Percentiles rank a stretch among this genome's conserved stretches.
Conservation (phyloP, 2,329 filamentous ascomycete genomes). For the Fusarium nelsonii region DNA sequence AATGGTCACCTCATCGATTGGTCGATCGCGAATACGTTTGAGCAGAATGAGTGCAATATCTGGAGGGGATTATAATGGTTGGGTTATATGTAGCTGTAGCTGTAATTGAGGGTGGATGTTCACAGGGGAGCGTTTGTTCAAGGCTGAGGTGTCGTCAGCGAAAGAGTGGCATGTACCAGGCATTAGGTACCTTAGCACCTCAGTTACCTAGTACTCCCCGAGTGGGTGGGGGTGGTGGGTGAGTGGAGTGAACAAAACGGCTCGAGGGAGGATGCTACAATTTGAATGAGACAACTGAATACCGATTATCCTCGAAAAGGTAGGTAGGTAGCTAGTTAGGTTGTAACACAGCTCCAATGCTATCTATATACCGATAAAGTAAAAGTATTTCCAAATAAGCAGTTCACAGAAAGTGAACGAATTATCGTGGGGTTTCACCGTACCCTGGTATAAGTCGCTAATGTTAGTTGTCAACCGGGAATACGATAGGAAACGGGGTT, state of each 20-base stretch:
- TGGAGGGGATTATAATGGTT: neutral
- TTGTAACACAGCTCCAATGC: neutral
- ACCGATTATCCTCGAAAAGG: neutral
- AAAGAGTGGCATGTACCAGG: conserved; percentile 26
- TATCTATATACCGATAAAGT: too few relatives aligned
- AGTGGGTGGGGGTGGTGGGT: conserved; percentile 21
- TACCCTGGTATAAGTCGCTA: neutral
- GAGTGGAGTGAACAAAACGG: conserved; percentile 16
- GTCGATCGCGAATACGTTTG: conserved; percentile 11
- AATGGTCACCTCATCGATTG: conserved; percentile 40
- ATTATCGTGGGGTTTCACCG: neutral
- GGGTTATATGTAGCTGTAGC: neutral
- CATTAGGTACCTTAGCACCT: neutral
- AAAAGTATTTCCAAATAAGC: neutral
- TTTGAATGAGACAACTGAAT: conserved; percentile 1
- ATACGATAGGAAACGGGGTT: neutral
- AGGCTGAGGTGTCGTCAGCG: conserved; percentile 41
- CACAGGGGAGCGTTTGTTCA: conserved; percentile 25
- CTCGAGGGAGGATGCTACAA: conserved; percentile 1
- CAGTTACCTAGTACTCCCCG: neutral
- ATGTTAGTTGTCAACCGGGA: conserved; percentile 2
- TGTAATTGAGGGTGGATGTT: conserved; percentile 15
- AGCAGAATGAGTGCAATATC: neutral
- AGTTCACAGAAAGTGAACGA: neutral
- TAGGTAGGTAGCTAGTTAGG: neutral